Base-by-base conservation (phyloP, 208 protist genomes). In the Trypanosoma cruzi region DNA sequence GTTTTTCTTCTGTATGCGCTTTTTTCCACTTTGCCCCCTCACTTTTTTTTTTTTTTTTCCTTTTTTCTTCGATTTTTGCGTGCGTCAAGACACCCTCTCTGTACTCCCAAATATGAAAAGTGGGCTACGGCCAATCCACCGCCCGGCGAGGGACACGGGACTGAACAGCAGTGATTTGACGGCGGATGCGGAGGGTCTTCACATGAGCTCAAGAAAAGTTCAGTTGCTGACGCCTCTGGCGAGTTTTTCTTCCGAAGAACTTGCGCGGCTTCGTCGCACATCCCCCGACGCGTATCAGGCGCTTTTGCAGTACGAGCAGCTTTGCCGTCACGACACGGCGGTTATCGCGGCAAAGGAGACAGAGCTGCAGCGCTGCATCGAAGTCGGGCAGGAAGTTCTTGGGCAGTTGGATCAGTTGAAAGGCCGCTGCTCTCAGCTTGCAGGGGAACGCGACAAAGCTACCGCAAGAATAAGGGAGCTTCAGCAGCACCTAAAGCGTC, bases 351-450 rank as follows among this genome's bases (percentile, higher is more conserved):
- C 85, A 20, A 92, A 93, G 73, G 85, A 92, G 58, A 50, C 61
- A 24, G 89, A 95, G 70, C 69, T 95, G 22, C 77, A 68, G 42
- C 86, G 86, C 32, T 89, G 89, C 76, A 91, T 95, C 70, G 64
- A 71, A 42, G 90, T 88, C 28, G 90, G 90, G 2, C 79, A 91
- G 59, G 90, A 92, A 48, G 71, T 95, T 44, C 75, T 95, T 2
- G 79, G 67, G 0, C 84, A 90, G 64, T 57, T 95, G 2, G 87
- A 93, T 40, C 68, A 70, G 8, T 16, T 94, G 55, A 81, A 88
- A 70, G 31, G 64, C 37, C 80, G 75, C 4, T 92, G 86, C 66
- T 69, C 77, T 32, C 64, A 56, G 53, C 69, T 94, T 6, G 67
- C 78, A 10, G 67, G 57, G 18, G 89, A 92, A 73, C 85, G 85